Conservation (phyloP, 306 rosid genomes). For the Lupinus albus region DNA sequence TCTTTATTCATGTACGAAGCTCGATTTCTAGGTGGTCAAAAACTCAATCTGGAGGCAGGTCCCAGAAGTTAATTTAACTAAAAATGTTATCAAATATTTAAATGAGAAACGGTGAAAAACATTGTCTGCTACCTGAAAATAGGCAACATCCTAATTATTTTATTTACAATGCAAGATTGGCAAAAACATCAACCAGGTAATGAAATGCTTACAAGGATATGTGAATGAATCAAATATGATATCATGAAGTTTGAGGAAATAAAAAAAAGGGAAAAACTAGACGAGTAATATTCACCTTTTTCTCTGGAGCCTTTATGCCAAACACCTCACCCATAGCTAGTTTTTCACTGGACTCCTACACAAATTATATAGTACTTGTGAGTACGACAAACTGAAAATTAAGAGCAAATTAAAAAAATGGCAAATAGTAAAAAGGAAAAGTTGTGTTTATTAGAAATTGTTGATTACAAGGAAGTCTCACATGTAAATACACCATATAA, state of each 20-base stretch:
- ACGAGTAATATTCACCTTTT: constrained; percentile 65
- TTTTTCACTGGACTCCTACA: constrained; percentile 81
- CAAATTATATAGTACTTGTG: constrained; percentile 36
- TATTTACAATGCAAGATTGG: constrained; percentile 4
- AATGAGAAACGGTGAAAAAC: constrained; percentile 12
- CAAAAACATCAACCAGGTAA: neutral
- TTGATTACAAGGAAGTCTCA: constrained; percentile 22
- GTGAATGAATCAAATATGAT: constrained; percentile 27
- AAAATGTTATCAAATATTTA: constrained; percentile 13
- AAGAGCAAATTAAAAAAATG: constrained; percentile 28
- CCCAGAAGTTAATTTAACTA: neutral
- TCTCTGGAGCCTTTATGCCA: constrained; percentile 87
- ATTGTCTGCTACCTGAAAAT: constrained; percentile 11
- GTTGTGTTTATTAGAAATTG: constrained; percentile 13
- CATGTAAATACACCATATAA: constrained; percentile 26
- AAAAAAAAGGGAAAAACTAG: constrained; percentile 31
- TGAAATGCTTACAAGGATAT: constrained; percentile 8
- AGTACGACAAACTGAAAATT: constrained; percentile 26
- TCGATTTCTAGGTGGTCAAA: constrained; percentile 6
- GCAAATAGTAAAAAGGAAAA: constrained; percentile 11
- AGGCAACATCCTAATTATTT: constrained; percentile 2
- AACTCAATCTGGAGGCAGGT: neutral
- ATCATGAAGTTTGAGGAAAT: constrained; percentile 4
- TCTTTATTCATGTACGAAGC: neutral
- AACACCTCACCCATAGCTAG: constrained; percentile 97